Evolutionary conservation across 1,284 basidiomycete species (phyloP).

Genomic region (Ganoderma leucocontextum): DNA sequence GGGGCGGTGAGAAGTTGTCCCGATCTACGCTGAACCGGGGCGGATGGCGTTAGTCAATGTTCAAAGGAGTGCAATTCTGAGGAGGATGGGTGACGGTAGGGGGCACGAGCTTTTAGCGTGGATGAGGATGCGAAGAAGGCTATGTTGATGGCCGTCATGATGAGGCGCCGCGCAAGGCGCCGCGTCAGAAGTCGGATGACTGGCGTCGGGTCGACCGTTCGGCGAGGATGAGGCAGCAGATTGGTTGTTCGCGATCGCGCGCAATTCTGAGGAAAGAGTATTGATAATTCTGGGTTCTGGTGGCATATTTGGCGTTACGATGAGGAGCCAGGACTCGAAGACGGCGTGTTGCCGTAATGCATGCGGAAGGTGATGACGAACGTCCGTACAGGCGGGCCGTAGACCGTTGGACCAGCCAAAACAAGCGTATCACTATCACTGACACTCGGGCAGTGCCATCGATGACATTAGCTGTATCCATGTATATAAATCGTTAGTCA

Average conservation of each 20-base stretch:
- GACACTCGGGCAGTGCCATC: too few species aligned
- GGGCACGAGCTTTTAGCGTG: slow-evolving; percentile 1
- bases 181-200: slow-evolving; percentile 4
- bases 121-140: not conserved
- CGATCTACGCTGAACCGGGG: slow-evolving; percentile 29
- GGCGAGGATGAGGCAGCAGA: not conserved
- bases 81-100: not conserved
- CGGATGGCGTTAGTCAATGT: not conserved
- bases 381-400: too few species aligned
- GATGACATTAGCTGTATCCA: too few species aligned
- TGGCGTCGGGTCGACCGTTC: not conserved
- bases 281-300: not conserved
- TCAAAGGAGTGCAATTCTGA: too few species aligned
- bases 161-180: not conserved
- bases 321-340: too few species aligned
- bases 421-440: too few species aligned
- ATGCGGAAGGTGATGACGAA: too few species aligned
- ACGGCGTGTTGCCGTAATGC: too few species aligned
- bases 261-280: not conserved
- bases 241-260: not conserved
- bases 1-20: slow-evolving; percentile 35
- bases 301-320: slow-evolving; percentile 1
- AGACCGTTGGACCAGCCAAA: too few species aligned
- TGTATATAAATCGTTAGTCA: too few species aligned
- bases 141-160: slow-evolving; percentile 6